Evolutionary conservation across 202 grass and related monocot species (phyloP), one percentile per base, ranked within the genome.

Genomic region (Hordeum pubiflorum): DNA sequence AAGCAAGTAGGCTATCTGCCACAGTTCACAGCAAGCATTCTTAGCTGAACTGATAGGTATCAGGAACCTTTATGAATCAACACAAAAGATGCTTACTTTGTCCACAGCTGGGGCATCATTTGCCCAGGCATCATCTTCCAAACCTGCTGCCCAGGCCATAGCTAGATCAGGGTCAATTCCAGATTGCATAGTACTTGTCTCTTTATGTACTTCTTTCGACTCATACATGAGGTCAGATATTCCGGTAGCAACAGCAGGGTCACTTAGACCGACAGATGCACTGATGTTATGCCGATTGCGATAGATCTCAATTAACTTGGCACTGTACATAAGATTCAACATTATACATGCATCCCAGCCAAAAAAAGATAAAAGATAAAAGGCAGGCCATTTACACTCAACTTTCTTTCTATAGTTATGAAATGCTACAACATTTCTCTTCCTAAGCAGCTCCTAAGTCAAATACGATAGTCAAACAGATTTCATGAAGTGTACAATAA

Each of bases 221-320:
- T 96, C 96, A 41, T 99, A 96, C 78, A 99, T 90, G 56, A 99
- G 89, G 58, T 99, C 92, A 73, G 96, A 95, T 96, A 99, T 99
- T 37, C 96, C 96, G 7, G 87, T 99, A 69, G 92, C 92, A 90
- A 99, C 96, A 83, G 96, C 96, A 62, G 92, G 92, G 89, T 99
- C 96, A 79, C 63, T 96, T 80, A 99, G 74, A 69, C 92, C 96
- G 59, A 80, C 73, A 67, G 92, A 96, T 83, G 91, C 83, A 81
- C 87, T 96, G 63, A 99, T 99, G 48, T 93, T 99, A 88, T 99
- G 96, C 26, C 89, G 87, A 85, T 89, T 90, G 61, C 96, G 85
- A 85, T 99, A 99, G 82, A 99, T 99, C 63, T 96, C 92, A 87
- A 96, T 93, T 81, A 99, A 87, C 66, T 96, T 99, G 36, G 74